Evolutionary conservation across 2,329 filamentous ascomycete genomes (phyloP).

Genomic region (Lachnellula suecica): DNA sequence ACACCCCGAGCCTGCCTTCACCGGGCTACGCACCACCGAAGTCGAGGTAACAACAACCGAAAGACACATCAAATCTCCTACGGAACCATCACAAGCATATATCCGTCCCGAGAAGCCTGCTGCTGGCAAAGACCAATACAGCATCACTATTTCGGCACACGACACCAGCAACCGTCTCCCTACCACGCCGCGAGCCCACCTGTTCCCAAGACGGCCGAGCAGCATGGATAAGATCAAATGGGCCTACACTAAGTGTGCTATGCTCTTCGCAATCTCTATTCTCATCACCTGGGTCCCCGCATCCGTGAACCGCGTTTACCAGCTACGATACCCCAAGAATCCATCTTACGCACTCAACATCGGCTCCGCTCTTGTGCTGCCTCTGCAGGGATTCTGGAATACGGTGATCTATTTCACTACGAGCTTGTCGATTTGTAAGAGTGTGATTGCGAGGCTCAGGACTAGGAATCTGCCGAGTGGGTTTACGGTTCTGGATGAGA

Average conservation of each 20-base stretch:
- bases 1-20: conserved; percentile 49
- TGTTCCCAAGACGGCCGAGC: neutral
- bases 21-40: conserved; percentile 23
- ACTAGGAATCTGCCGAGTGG: neutral
- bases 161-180: neutral
- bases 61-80: neutral
- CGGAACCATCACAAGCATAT: neutral
- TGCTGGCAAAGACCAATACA: conserved; percentile 5
- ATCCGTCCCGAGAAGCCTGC: neutral
- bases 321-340: conserved; percentile 54
- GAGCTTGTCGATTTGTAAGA: conserved; percentile 62
- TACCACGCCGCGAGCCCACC: neutral
- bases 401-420: conserved; percentile 72
- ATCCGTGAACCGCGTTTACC: conserved; percentile 73
- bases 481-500: neutral
- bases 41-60: conserved; percentile 18
- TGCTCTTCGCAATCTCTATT: conserved; percentile 70
- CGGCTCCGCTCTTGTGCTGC: conserved; percentile 70
- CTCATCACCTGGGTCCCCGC: conserved; percentile 75
- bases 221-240: conserved; percentile 59
- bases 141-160: conserved; percentile 10
- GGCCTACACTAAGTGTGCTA: conserved; percentile 67
- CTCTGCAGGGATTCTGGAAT: conserved; percentile 84
- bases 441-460: conserved; percentile 6
- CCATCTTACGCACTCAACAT: conserved; percentile 63